Evolutionary conservation across 495 filamentous ascomycete genomes (phyloP), one percentile per base, ranked within the genome.

Genomic region (Aspergillus cavernicola): DNA sequence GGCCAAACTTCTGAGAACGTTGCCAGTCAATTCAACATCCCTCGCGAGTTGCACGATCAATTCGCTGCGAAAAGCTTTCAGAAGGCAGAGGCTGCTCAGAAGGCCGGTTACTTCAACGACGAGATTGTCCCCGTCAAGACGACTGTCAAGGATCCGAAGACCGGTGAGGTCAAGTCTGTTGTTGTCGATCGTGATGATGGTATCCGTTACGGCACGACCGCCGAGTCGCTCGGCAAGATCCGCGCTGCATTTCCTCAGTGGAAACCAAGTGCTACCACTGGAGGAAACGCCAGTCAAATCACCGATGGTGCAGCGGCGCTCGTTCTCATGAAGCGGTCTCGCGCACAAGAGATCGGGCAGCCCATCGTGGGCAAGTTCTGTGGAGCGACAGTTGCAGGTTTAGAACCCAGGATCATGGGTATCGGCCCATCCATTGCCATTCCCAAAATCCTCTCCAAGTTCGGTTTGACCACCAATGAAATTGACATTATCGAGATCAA

Each of bases 1-100:
- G 92, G 92, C 2, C 92, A 95, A 80, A 97, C 92, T 1, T 90
- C 85, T 15, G 92, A 97, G 75, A 97, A 97, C 60, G 90, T 97
- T 6, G 89, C 83, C 29, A 80, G 74, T 33, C 90, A 96, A 69
- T 97, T 97, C 66, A 80, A 83, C 53, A 82, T 97, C 59, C 68
- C 83, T 3, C 82, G 92, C 29, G 83, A 91, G 65, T 64, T 66
- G 49, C 88, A 92, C 54, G 92, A 97, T 64, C 71, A 79, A 51
- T 97, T 85, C 65, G 90, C 92, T 0, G 88, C 89, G 4, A 86
- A 89, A 67, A 88, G 83, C 36, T 97, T 86, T 71, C 82, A 84
- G 61, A 85, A 91, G 48, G 92, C 92, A 18, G 92, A 97, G 76
- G 73, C 63, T 13, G 90, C 92, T 2, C 92, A 97, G 75, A 96